Conservation (phyloP, 257 asterid species). For the Cinchona pubescens region DNA sequence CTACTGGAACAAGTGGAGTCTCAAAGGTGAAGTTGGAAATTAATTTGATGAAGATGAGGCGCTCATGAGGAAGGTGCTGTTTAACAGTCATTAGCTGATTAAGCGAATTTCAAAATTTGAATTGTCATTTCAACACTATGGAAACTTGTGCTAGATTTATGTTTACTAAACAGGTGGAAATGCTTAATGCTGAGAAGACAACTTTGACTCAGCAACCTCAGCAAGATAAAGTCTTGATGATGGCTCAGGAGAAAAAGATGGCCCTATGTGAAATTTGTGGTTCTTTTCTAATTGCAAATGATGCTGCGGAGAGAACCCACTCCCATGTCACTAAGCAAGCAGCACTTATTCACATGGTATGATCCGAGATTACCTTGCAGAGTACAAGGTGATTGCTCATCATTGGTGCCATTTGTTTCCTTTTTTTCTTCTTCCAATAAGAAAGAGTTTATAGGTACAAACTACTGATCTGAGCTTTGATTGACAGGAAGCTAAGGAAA, state of each 20-base stretch:
- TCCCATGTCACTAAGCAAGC: conserved; percentile 97
- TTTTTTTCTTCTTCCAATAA: not conserved
- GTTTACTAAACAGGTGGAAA: conserved; percentile 61
- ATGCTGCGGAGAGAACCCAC: conserved; percentile 96
- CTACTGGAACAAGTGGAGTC: conserved; percentile 98
- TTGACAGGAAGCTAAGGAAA: conserved; percentile 74
- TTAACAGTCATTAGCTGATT: not conserved
- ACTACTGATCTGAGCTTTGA: conserved; percentile 20
- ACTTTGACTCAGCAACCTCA: conserved; percentile 71
- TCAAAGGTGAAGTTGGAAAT: conserved; percentile 98
- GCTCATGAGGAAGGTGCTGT: conserved; percentile 88
- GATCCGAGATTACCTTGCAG: conserved; percentile 83
- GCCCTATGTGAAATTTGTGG: conserved; percentile 97
- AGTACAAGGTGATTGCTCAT: conserved; percentile 37
- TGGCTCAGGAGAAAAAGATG: conserved; percentile 96
- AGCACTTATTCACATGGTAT: conserved; percentile 90
- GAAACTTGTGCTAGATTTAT: not conserved
- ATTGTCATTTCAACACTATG: not conserved
- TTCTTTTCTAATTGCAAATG: conserved; percentile 93
- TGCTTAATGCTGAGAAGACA: conserved; percentile 77
- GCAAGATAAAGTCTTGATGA: conserved; percentile 68
- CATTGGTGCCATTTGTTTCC: conserved; percentile 2
- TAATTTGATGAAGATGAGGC: conserved; percentile 99
- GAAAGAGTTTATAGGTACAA: conserved; percentile 5
- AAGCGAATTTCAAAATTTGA: not conserved